phyloP scores from a whole-genome alignment of 139 green algal species.

The Yamagishiella unicocca region DNA sequence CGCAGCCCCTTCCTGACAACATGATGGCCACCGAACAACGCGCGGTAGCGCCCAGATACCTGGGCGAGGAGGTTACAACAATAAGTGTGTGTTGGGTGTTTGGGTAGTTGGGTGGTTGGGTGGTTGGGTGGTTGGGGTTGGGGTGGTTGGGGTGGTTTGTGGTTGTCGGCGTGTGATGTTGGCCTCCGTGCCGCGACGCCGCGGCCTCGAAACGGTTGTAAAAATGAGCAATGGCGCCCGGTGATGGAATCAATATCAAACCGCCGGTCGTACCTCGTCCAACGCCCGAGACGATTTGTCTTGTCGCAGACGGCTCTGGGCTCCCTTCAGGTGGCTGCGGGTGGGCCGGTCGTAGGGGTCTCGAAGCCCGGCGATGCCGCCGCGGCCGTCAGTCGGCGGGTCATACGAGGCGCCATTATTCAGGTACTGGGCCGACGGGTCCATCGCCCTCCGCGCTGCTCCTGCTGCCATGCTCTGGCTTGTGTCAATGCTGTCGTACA shows the following conservation, averaged over 20 bases:
- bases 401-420: background rate
- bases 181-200: too few species aligned
- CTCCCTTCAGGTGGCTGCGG: constrained; percentile 4
- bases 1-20: constrained; percentile 35
- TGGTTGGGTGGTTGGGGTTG: too few species aligned
- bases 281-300: constrained; percentile 26
- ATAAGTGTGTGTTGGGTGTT: background rate
- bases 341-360: constrained; percentile 38
- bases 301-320: constrained; percentile 21
- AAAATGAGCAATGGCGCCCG: too few species aligned
- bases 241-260: too few species aligned
- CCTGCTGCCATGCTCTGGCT: too few species aligned
- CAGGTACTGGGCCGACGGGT: too few species aligned
- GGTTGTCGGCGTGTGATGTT: too few species aligned
- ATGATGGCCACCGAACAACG: constrained; percentile 21
- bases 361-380: background rate
- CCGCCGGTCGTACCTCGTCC: background rate
- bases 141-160: too few species aligned
- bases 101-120: background rate
- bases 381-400: background rate
- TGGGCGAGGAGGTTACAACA: background rate
- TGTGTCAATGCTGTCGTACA: constrained; percentile 5
- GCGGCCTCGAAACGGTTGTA: too few species aligned
- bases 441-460: too few species aligned
- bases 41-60: constrained; percentile 14